These are phyloP conservation scores for Cytospora chrysosperma DNA, from an alignment of 2,329 filamentous ascomycete species.

Conservation along the genomic window DNA sequence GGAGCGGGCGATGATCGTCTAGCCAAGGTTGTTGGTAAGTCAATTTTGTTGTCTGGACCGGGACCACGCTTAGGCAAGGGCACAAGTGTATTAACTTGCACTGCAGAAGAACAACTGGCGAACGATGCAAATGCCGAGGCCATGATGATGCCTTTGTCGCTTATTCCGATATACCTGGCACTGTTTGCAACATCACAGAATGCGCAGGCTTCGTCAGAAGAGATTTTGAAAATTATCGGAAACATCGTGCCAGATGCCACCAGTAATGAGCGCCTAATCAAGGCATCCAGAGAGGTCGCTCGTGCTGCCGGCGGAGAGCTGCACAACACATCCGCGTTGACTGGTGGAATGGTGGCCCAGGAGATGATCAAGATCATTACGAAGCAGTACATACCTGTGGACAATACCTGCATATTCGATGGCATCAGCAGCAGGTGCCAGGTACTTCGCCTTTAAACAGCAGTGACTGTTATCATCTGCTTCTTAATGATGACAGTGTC, in stretches of 20 bases:
- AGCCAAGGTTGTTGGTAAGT: conserved; percentile 55
- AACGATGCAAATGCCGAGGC: conserved; percentile 53
- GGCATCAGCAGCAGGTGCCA: conserved; percentile 63
- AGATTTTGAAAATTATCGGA: conserved; percentile 51
- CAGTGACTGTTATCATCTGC: conserved; percentile 1
- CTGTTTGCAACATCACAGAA: conserved; percentile 54
- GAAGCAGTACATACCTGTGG: conserved; percentile 69
- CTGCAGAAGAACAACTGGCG: conserved; percentile 51
- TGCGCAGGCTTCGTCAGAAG: conserved; percentile 44
- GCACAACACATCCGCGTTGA: conserved; percentile 86
- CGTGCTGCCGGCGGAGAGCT: conserved; percentile 81
- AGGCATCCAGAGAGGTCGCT: conserved; percentile 65
- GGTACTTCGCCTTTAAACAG: conserved; percentile 51
- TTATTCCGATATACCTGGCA: conserved; percentile 69
- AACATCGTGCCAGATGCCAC: conserved; percentile 47
- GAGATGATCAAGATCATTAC: conserved; percentile 90
- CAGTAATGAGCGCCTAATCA: conserved; percentile 48
- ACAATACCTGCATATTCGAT: conserved; percentile 71
- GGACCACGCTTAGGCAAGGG: background rate
- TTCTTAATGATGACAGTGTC: background rate
- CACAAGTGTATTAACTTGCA: conserved; percentile 29
- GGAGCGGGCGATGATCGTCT: conserved; percentile 46
- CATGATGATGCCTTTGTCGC: conserved; percentile 53
- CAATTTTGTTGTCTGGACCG: conserved; percentile 2
- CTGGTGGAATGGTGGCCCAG: conserved; percentile 92